Evolutionary conservation across 1,139 yeast genomes (phyloP).

Genomic region (Yamadazyma siamensis): DNA sequence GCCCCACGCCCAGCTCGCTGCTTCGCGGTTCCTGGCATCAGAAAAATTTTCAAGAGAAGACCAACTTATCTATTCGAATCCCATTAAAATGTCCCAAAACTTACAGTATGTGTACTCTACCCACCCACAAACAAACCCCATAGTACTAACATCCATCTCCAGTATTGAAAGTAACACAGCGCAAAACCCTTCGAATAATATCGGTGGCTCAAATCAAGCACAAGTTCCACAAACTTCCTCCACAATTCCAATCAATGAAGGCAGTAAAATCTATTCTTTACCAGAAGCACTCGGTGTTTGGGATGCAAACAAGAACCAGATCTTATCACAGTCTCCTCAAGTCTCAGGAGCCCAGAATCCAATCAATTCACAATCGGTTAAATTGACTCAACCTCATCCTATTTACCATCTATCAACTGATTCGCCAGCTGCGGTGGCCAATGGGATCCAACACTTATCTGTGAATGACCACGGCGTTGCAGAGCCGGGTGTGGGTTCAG

Average conservation of each 20-base stretch:
- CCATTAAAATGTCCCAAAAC: constrained; percentile 5
- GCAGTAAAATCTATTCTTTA: constrained; percentile 42
- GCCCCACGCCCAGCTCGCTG: no score
- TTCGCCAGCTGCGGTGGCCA: constrained; percentile 8
- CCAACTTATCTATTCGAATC: background rate
- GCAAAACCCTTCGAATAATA: background rate
- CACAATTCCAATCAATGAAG: constrained; percentile 36
- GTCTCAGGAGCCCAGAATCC: constrained; percentile 6
- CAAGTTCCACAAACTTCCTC: constrained; percentile 2
- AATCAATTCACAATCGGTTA: constrained; percentile 22
- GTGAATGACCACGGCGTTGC: background rate
- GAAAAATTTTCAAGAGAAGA: constrained; percentile 1
- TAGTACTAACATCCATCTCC: constrained; percentile 3
- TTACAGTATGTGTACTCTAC: constrained; percentile 3
- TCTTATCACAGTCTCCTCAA: constrained; percentile 15
- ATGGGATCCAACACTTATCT: constrained; percentile 1
- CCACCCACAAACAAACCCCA: background rate
- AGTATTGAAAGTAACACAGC: constrained; percentile 14
- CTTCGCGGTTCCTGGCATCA: background rate
- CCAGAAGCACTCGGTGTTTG: constrained; percentile 55
- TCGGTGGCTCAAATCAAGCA: no score
- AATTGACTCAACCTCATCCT: constrained; percentile 26
- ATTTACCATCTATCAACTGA: constrained; percentile 33
- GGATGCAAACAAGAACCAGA: constrained; percentile 40
- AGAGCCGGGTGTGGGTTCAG: background rate